A percentile compares a stretch with the other conserved stretches of the same genome.
Evolutionary conservation across 208 protist species (phyloP).

Genomic region (Ichthyophonus hoferi): DNA sequence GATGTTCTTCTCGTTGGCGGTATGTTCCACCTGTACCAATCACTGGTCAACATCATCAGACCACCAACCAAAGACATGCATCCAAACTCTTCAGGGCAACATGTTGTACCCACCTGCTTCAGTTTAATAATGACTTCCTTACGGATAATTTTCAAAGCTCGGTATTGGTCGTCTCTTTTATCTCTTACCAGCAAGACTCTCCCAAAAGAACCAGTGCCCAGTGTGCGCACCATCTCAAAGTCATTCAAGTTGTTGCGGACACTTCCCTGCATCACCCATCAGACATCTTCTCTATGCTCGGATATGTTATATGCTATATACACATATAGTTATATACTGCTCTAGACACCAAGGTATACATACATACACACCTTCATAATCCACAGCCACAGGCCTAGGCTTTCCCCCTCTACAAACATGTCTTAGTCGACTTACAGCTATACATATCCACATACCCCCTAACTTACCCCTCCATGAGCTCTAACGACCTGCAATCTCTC

Average conservation of each 20-base stretch:
- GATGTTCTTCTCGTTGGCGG: constrained; percentile 47
- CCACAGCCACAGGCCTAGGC: neutral
- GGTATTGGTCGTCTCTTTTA: constrained; percentile 20
- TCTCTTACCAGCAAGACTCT: constrained; percentile 34
- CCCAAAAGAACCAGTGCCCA: constrained; percentile 51
- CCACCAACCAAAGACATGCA: neutral
- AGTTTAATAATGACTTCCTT: constrained; percentile 47
- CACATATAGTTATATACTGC: neutral
- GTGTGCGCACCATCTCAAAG: constrained; percentile 38
- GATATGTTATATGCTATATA: neutral
- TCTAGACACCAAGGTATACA: neutral
- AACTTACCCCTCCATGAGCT: neutral
- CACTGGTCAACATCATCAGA: neutral
- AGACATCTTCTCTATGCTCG: neutral
- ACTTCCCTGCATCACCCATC: neutral
- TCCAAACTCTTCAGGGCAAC: neutral
- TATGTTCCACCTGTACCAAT: constrained; percentile 49
- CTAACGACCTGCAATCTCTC: neutral
- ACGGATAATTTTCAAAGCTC: constrained; percentile 45
- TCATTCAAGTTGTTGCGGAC: neutral
- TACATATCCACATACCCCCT: neutral
- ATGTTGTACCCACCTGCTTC: constrained; percentile 7
- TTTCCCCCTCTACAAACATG: neutral
- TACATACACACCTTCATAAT: neutral
- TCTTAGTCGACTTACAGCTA: neutral